These are phyloP conservation scores for Botryotinia narcissicola DNA, from an alignment of 2,329 filamentous ascomycete genomes.

Conservation along the genomic window DNA sequence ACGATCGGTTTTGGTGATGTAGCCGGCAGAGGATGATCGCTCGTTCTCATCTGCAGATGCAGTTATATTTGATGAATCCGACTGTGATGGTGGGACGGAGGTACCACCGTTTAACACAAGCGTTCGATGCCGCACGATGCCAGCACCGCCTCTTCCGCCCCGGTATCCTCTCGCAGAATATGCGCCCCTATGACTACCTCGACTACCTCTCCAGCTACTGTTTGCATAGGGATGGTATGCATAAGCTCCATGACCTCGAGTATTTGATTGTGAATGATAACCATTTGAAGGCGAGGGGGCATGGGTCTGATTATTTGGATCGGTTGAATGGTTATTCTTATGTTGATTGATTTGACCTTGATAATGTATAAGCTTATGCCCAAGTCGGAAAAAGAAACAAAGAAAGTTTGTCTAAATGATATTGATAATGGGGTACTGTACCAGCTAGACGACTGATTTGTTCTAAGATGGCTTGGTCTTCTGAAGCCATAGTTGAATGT, in stretches of 20 bases:
- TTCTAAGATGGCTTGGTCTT: constrained; percentile 54
- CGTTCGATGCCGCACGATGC: constrained; percentile 54
- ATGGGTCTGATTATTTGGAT: constrained; percentile 25
- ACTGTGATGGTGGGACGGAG: constrained; percentile 24
- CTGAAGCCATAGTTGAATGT: constrained; percentile 45
- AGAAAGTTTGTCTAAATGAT: constrained; percentile 46
- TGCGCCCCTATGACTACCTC: constrained; percentile 32
- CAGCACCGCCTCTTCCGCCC: constrained; percentile 39
- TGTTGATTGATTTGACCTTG: constrained; percentile 77
- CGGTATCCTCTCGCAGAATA: constrained; percentile 36
- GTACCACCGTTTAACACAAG: constrained; percentile 59
- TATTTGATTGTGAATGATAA: constrained; percentile 23
- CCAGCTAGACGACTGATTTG: constrained; percentile 57
- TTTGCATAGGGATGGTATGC: constrained; percentile 30
- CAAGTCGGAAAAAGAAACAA: constrained; percentile 37
- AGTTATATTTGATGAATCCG: constrained; percentile 16
- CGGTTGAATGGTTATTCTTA: constrained; percentile 59
- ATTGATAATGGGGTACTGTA: constrained; percentile 40
- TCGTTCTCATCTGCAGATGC: constrained; percentile 27
- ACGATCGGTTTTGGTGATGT: constrained; percentile 71
- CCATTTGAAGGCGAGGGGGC: constrained; percentile 21
- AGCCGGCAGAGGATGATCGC: constrained; percentile 44
- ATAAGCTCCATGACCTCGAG: constrained; percentile 26
- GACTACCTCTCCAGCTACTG: constrained; percentile 32
- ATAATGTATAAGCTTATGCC: constrained; percentile 15